Base-by-base conservation (phyloP, 345 rosid species). In the Linum usitatissimum region DNA sequence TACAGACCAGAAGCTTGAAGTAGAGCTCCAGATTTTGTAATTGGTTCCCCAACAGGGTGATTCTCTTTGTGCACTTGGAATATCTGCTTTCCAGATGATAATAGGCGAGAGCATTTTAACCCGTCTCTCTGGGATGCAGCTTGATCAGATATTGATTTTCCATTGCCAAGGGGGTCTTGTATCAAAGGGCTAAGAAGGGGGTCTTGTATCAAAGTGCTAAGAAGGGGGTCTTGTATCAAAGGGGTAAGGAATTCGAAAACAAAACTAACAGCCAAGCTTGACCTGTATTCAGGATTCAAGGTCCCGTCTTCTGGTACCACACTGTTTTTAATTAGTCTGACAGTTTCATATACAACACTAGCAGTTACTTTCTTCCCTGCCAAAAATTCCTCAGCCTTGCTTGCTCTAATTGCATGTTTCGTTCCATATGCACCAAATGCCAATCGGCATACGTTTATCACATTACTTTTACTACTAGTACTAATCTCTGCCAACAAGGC, bases 1-100 rank as follows among this genome's bases (percentile, higher is more conserved):
- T n/a, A n/a, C 88, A 18, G 60, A 91, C 97, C 98, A 70, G 98
- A 88, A 69, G 96, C 95, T 69, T 88, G 96, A 64, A 86, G 56
- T 59, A 73, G 66, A 64, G 96, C 88, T 75, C 86, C 91, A 34
- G 77, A 66, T 75, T 86, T 88, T 60, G 53, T 66, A 55, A 82
- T 54, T 1, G 92, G 88, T 62, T 75, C 66, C 23, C 98, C 98
- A 54, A 91, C 81, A 12, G 96, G 98, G 56, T 68, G 68, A 71
- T 79, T 80, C 21, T 83, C 74, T 18, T 65, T 76, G 65, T 74
- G 76, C 45, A 67, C 42, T 71, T 80, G 82, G 6, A 91, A 8
- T 51, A 77, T 82, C 64, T 86, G 96, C 70, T 76, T 85, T 34
- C 88, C 63, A 56, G 90, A 81, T 58, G 78, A 82, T 21, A 91